A percentile compares a stretch with the other conserved stretches of the same genome.
phyloP scores from a whole-genome alignment of 306 rosid genomes.

The Begonia fuchsioides region DNA sequence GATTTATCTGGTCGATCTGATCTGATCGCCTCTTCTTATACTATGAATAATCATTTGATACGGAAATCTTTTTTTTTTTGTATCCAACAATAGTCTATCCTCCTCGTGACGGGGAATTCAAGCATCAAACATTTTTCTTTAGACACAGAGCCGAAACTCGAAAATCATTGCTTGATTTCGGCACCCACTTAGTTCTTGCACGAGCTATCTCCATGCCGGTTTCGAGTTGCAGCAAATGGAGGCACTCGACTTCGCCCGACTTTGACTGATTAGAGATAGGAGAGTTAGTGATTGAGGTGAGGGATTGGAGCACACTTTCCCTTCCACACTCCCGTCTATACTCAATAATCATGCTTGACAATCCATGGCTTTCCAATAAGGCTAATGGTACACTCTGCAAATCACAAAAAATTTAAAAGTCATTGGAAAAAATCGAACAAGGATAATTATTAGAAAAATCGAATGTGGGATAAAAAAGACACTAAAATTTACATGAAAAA shows the following conservation, averaged over 20 bases:
- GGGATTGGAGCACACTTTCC: constrained; percentile 88
- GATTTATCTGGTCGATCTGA: no score
- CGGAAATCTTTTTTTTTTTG: no score
- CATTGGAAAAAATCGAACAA: no score
- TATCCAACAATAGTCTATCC: no score
- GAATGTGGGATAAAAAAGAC: no score
- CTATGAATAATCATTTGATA: no score
- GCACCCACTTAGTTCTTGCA: constrained; percentile 86
- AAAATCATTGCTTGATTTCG: constrained; percentile 40
- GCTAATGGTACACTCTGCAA: constrained; percentile 78
- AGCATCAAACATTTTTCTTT: constrained; percentile 31
- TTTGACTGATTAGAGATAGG: constrained; percentile 34
- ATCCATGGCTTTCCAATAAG: constrained; percentile 85
- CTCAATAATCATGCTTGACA: constrained; percentile 60
- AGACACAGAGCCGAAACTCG: constrained; percentile 28
- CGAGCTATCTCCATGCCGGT: constrained; percentile 77
- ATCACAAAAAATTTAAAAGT: background rate
- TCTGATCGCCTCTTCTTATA: no score
- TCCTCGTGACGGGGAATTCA: no score
- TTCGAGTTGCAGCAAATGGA: constrained; percentile 84
- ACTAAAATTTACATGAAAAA: no score
- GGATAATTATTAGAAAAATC: no score
- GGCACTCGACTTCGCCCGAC: constrained; percentile 46
- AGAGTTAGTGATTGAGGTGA: constrained; percentile 60
- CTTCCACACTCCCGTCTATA: constrained; percentile 96